Evolutionary conservation across 495 filamentous ascomycete genomes (phyloP).

Genomic region (Xylaria scruposa): DNA sequence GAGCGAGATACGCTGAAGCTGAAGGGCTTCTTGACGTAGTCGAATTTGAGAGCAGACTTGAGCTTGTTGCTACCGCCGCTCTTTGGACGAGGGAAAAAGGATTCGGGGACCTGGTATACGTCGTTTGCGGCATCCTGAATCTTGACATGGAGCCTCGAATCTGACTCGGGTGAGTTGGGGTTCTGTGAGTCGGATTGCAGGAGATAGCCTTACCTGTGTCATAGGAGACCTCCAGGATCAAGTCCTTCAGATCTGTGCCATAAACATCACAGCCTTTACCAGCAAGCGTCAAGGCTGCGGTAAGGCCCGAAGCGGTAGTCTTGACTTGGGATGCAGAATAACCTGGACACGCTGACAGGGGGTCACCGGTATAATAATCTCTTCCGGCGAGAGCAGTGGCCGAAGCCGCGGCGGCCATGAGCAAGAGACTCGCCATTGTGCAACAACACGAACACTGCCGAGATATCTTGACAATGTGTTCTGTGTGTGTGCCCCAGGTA

Average conservation of each 20-base stretch:
- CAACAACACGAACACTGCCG: not conserved
- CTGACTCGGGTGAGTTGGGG: conserved; percentile 48
- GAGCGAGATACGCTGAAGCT: conserved; percentile 73
- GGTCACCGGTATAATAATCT: conserved; percentile 36
- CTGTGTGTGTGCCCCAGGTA: not conserved
- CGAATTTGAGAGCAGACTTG: conserved; percentile 66
- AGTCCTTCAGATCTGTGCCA: conserved; percentile 68
- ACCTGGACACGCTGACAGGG: conserved; percentile 65
- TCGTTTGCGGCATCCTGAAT: conserved; percentile 78
- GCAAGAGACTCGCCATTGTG: conserved; percentile 36
- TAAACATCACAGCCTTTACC: conserved; percentile 74
- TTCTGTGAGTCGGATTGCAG: not conserved
- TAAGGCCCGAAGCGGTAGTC: conserved; percentile 57
- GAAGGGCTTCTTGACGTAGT: conserved; percentile 72
- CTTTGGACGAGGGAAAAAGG: conserved; percentile 69
- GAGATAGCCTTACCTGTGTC: conserved; percentile 65
- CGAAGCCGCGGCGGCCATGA: conserved; percentile 38
- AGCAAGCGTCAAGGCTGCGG: conserved; percentile 71
- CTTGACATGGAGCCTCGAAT: conserved; percentile 79
- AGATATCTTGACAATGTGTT: conserved; percentile 1
- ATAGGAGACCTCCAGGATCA: conserved; percentile 76
- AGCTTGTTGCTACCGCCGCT: conserved; percentile 29
- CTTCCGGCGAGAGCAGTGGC: conserved; percentile 35
- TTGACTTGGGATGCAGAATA: conserved; percentile 73
- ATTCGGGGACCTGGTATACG: conserved; percentile 80